phyloP scores from a whole-genome alignment of 192 early-diverging fungal species.

The Geranomyces michiganensis region DNA sequence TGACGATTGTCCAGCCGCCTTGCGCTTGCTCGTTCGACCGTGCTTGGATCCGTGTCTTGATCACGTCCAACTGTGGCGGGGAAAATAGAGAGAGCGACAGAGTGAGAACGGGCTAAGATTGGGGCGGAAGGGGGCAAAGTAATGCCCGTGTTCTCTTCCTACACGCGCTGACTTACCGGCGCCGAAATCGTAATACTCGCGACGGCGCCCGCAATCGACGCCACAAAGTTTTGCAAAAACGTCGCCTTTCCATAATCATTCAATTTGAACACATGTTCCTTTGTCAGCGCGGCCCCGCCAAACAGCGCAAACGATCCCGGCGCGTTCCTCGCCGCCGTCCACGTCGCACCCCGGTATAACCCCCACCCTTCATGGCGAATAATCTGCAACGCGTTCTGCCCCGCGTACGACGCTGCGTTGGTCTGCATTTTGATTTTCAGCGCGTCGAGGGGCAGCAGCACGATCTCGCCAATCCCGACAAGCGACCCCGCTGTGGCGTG shows the following conservation, averaged over 20 bases:
- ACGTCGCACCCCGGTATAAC: slow-evolving; percentile 93
- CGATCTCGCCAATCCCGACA: slow-evolving; percentile 96
- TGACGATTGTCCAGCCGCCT: slow-evolving; percentile 83
- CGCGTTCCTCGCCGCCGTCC: slow-evolving; percentile 97
- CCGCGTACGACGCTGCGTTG: slow-evolving; percentile 84
- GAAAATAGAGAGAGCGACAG: no score
- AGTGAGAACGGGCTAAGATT: no score
- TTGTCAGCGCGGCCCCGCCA: slow-evolving; percentile 90
- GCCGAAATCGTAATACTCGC: slow-evolving; percentile 93
- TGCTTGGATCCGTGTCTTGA: slow-evolving; percentile 99
- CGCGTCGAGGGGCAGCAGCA: slow-evolving; percentile 93
- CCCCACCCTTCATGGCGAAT: slow-evolving; percentile 87
- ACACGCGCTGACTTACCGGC: slow-evolving; percentile 51
- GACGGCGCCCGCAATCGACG: slow-evolving; percentile 94
- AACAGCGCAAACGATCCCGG: slow-evolving; percentile 96
- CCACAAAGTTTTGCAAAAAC: slow-evolving; percentile 97
- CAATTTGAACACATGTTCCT: slow-evolving; percentile 89
- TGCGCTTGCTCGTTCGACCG: slow-evolving; percentile 85
- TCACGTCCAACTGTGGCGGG: slow-evolving; percentile 79
- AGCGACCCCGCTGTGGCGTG: slow-evolving; percentile 93
- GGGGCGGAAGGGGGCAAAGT: no score
- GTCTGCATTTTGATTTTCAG: slow-evolving; percentile 99
- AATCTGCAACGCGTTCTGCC: slow-evolving; percentile 77
- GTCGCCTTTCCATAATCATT: slow-evolving; percentile 94
- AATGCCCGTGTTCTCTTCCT: no score